Conservation (phyloP, 2,329 filamentous ascomycete genomes). For the Aureobasidium subglaciale region DNA sequence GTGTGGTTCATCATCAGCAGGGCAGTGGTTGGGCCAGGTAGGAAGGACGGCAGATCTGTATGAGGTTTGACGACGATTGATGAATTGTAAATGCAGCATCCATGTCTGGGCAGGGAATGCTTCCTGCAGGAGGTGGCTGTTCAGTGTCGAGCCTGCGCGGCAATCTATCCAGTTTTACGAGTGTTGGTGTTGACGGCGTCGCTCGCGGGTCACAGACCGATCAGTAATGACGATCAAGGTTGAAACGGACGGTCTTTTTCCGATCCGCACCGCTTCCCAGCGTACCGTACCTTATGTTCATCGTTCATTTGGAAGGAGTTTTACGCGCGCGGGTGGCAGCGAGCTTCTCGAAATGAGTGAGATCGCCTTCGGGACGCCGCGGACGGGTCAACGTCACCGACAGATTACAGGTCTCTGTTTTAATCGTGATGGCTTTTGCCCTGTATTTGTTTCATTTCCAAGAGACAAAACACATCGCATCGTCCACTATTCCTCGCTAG, state of each 20-base stretch:
- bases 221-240: slow-evolving; percentile 5
- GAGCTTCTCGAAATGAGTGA: not conserved
- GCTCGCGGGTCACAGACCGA: not conserved
- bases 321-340: not conserved
- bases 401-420: slow-evolving; percentile 8
- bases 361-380: not conserved
- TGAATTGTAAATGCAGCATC: not conserved
- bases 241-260: slow-evolving; percentile 6
- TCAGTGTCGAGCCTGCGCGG: slow-evolving; percentile 2
- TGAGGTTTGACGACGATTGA: not conserved
- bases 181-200: not conserved
- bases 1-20: slow-evolving; percentile 10
- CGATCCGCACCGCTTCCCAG: slow-evolving; percentile 10
- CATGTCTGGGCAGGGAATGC: not conserved
- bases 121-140: not conserved
- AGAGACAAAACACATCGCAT: slow-evolving; percentile 5
- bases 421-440: not conserved
- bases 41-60: slow-evolving; percentile 6
- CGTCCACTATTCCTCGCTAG: slow-evolving; percentile 9
- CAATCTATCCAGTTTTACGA: not conserved
- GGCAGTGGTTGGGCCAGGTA: not conserved
- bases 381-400: slow-evolving; percentile 14
- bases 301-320: slow-evolving; percentile 4
- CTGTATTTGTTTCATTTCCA: slow-evolving; percentile 6
- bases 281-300: slow-evolving; percentile 14